Evolutionary conservation across 2,329 filamentous ascomycete species (phyloP), one percentile per base, ranked within the genome.

Genomic region (Chalara sp.): DNA sequence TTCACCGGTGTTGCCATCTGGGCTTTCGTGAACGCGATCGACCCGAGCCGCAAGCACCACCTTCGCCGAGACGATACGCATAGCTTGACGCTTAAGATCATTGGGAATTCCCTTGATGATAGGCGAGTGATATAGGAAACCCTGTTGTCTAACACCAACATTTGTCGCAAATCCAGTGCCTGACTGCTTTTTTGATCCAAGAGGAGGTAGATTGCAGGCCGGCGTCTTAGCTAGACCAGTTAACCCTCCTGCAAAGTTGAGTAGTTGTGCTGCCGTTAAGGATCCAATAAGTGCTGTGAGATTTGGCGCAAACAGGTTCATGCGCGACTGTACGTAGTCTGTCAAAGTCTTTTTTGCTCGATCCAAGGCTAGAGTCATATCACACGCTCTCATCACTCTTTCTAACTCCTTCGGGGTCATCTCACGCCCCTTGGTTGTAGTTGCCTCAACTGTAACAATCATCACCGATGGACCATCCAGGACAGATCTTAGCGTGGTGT

Each of bases 251-350:
- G 90, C 87, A 53, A 89, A 89, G 68, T 96, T 96, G 62, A 99
- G 86, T n/a, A 99, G 80, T 70, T 97, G 92, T 4, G 93, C 93
- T 6, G 93, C 92, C 3, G 92, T 96, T 13, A 96, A 77, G 0
- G 92, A 93, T 13, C 93, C 93, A 52, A 99, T 87, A 13, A 99
- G 79, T 1, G 83, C 84, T 0, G 93, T 96, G 49, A 97, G 72
- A 62, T 99, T 99, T 0, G 93, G 93, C 5, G 93, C 93, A 65
- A 97, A 97, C 33, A 95, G 77, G 59, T 87, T 93, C 89, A 99
- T 97, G 55, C 93, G 87, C 35, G 92, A 96, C 70, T 96, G 89
- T 12, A 99, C 93, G 63, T 96, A 99, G 65, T 93, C 86, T 2
- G 89, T 95, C 49, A 99, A 77, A 1, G 84, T 87, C 55, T 80